Conservation (phyloP, 345 rosid genomes). For the Arabidopsis suecica region DNA sequence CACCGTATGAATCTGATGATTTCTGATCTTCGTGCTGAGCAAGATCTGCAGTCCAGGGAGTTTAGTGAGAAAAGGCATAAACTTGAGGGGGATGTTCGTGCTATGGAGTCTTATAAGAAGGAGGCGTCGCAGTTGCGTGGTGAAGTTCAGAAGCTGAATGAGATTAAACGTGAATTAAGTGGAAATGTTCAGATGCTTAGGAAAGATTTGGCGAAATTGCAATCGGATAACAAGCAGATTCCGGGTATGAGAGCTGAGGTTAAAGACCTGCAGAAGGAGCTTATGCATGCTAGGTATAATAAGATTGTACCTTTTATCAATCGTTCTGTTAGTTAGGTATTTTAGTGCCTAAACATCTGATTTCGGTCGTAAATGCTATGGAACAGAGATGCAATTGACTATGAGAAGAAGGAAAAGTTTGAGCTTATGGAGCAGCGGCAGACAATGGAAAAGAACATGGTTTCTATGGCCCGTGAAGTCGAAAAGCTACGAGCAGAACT, state of each 20-base stretch:
- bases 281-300: constrained; percentile 85
- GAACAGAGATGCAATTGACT: constrained; percentile 74
- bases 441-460: constrained; percentile 90
- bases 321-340: not conserved
- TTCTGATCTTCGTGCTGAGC: constrained; percentile 72
- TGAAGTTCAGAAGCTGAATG: constrained; percentile 78
- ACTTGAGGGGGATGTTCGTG: constrained; percentile 86
- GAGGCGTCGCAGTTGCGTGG: constrained; percentile 69
- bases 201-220: constrained; percentile 68
- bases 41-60: constrained; percentile 68
- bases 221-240: constrained; percentile 80
- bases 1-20: constrained; percentile 73
- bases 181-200: constrained; percentile 75
- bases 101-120: constrained; percentile 77
- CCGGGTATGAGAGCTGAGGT: constrained; percentile 66
- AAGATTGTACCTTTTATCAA: constrained; percentile 30
- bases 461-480: constrained; percentile 98
- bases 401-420: constrained; percentile 91
- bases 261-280: constrained; percentile 81
- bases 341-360: not conserved
- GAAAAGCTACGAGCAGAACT: constrained; percentile 92
- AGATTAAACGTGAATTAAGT: constrained; percentile 65
- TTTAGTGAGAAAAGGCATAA: constrained; percentile 83
- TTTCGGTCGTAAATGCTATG: not conserved
- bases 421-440: constrained; percentile 94